phyloP scores from a whole-genome alignment of 75 land plant species.

The Pinus tabuliformis region DNA sequence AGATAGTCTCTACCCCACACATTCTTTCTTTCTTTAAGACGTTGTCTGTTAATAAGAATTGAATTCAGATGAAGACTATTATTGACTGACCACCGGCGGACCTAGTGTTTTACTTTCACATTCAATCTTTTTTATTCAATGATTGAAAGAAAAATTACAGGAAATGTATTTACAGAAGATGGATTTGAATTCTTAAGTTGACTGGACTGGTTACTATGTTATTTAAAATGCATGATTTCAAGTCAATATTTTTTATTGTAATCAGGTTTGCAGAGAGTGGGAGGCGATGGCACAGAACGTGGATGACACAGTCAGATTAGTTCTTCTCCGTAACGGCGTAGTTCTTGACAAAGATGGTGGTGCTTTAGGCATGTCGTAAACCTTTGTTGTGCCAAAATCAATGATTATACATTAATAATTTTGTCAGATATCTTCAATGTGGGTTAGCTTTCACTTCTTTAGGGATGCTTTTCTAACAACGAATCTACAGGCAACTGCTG shows the following conservation, averaged over 20 bases:
- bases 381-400: neutral
- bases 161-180: neutral
- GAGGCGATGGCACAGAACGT: slow-evolving; percentile 71
- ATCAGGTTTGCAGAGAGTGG: slow-evolving; percentile 98
- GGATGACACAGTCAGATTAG: slow-evolving; percentile 64
- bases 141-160: neutral
- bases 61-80: neutral
- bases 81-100: neutral
- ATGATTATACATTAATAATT: neutral
- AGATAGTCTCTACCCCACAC: too few relatives aligned
- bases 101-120: neutral
- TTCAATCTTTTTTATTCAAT: neutral
- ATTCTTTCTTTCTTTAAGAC: neutral
- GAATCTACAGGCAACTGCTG: neutral
- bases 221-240: neutral
- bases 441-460: neutral
- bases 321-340: slow-evolving; percentile 83
- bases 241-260: neutral
- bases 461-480: neutral
- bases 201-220: neutral
- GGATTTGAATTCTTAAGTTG: neutral
- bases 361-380: slow-evolving; percentile 66
- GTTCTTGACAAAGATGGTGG: slow-evolving; percentile 99
- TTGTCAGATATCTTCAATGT: neutral
- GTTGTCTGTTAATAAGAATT: neutral